These are phyloP conservation scores for Candida oleophila DNA, from an alignment of 805 yeast species.

Conservation along the genomic window DNA sequence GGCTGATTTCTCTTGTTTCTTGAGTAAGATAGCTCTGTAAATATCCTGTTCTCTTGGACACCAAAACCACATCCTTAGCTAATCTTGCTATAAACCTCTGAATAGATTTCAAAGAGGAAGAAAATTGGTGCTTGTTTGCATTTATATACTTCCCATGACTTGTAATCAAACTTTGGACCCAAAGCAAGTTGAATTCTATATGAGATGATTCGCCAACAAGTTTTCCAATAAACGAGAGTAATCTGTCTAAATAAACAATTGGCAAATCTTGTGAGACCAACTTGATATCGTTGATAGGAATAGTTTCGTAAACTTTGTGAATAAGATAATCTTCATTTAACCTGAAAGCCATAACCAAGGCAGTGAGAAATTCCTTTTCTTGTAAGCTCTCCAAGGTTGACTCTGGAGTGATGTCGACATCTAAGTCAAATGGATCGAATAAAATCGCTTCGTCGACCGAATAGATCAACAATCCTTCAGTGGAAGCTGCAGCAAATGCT, in stretches of 20 bases:
- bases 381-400: constrained; percentile 59
- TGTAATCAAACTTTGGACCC: constrained; percentile 72
- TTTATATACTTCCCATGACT: constrained; percentile 77
- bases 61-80: constrained; percentile 68
- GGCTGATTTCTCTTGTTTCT: constrained; percentile 14
- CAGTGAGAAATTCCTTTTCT: constrained; percentile 65
- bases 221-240: constrained; percentile 69
- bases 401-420: constrained; percentile 86
- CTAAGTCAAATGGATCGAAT: constrained; percentile 95
- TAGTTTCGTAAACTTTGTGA: constrained; percentile 67
- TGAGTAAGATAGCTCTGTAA: constrained; percentile 49
- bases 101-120: constrained; percentile 62
- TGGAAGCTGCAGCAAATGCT: constrained; percentile 91
- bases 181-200: constrained; percentile 76
- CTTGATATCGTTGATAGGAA: constrained; percentile 69
- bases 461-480: constrained; percentile 85
- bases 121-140: constrained; percentile 58
- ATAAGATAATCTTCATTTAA: constrained; percentile 78
- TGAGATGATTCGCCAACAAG: constrained; percentile 72
- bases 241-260: constrained; percentile 64
- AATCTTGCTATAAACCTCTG: constrained; percentile 73
- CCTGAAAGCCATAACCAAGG: constrained; percentile 91
- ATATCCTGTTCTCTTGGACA: constrained; percentile 54
- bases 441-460: constrained; percentile 71
- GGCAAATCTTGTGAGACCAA: constrained; percentile 74